Percentiles rank a stretch among this genome's conserved stretches.
Conservation (phyloP, 176 grass and related monocot genomes). For the Metroxylon sagu region DNA sequence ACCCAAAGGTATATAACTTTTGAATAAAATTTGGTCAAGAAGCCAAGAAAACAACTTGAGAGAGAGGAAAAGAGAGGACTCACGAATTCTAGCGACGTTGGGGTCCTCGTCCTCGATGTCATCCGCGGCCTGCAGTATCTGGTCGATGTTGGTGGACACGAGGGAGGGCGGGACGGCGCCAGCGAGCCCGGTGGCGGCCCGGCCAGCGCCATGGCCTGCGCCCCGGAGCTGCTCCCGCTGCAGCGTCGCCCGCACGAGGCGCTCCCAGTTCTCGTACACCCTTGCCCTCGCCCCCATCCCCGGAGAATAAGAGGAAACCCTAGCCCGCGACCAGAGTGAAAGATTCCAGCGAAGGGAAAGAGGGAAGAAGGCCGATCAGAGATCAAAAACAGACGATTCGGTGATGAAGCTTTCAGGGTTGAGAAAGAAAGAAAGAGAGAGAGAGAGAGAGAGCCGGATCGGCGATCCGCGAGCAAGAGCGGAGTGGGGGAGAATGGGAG, state of each 20-base stretch:
- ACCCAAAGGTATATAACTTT: too few relatives aligned
- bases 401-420: too few relatives aligned
- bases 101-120: slow-evolving; percentile 80
- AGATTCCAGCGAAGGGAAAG: not conserved
- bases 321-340: slow-evolving; percentile 14
- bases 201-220: slow-evolving; percentile 18
- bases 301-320: not conserved
- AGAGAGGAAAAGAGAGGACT: not conserved
- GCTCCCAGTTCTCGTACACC: slow-evolving; percentile 76
- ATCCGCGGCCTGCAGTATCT: slow-evolving; percentile 74
- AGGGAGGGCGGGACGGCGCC: slow-evolving; percentile 53
- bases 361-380: not conserved
- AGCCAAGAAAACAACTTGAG: too few relatives aligned
- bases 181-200: slow-evolving; percentile 22
- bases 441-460: not conserved
- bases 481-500: slow-evolving; percentile 2
- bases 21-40: too few relatives aligned
- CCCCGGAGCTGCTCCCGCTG: slow-evolving; percentile 40
- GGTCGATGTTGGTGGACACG: slow-evolving; percentile 65
- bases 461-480: not conserved
- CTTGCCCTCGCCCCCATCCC: slow-evolving; percentile 22
- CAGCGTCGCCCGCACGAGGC: slow-evolving; percentile 54
- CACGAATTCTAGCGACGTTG: slow-evolving; percentile 76
- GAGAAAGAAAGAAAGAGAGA: not conserved
- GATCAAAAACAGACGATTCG: too few relatives aligned